Conservation (phyloP, 352 stramenopile genomes). For the Globisporangium abappressorium region DNA sequence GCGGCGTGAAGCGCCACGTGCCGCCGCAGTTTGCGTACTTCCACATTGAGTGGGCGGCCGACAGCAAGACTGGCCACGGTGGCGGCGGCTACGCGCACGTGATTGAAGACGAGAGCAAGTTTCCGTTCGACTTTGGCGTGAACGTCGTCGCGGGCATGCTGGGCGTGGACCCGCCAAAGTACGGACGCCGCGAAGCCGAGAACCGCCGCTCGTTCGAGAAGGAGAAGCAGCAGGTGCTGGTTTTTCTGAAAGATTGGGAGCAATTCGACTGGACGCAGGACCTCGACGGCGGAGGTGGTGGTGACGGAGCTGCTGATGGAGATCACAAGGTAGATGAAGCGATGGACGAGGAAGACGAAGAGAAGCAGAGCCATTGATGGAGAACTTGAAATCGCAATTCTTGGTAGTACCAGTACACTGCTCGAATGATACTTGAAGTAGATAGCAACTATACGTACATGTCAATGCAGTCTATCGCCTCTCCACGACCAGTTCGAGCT, state of each 20-base stretch:
- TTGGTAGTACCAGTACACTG: too few relatives aligned
- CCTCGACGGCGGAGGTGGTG: constrained; percentile 47
- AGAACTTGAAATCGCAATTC: too few relatives aligned
- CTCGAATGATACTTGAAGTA: too few relatives aligned
- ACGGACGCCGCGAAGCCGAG: constrained; percentile 37
- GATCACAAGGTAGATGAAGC: neutral
- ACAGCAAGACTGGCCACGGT: constrained; percentile 1
- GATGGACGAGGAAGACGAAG: neutral
- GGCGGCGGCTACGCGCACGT: constrained; percentile 75
- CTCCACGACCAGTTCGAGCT: constrained; percentile 49
- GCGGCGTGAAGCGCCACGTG: constrained; percentile 57
- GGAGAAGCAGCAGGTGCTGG: constrained; percentile 59
- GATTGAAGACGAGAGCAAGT: constrained; percentile 76
- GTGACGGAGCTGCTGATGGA: neutral
- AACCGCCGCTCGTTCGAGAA: constrained; percentile 42
- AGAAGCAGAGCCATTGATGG: constrained; percentile 1
- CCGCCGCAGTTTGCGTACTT: constrained; percentile 83
- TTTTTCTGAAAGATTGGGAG: constrained; percentile 66
- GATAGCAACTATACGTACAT: neutral
- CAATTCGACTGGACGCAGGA: constrained; percentile 72
- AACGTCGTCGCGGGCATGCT: constrained; percentile 80
- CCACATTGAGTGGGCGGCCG: constrained; percentile 66
- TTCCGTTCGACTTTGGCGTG: constrained; percentile 73
- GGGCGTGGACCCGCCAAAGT: constrained; percentile 61
- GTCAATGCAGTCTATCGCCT: neutral